phyloP scores from a whole-genome alignment of 148 eudicot genomes.

The Cornus kousa region DNA sequence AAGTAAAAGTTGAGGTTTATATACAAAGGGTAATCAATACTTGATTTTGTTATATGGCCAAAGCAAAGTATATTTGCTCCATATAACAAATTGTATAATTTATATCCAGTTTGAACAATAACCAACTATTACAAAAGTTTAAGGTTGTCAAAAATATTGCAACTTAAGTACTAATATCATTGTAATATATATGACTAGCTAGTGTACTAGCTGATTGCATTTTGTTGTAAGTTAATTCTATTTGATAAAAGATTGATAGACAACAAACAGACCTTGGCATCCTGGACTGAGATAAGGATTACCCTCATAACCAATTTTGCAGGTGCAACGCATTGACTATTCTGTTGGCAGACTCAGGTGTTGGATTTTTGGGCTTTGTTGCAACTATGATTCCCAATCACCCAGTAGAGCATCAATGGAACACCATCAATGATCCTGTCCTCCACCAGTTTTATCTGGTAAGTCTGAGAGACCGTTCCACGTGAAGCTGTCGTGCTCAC shows the following conservation, averaged over 20 bases:
- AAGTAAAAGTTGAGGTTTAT: no score
- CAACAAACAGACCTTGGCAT: conserved; percentile 12
- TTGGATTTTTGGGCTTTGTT: conserved; percentile 8
- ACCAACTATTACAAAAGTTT: background rate
- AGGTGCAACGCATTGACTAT: conserved; percentile 28
- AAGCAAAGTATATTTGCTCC: no score
- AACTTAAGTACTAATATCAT: no score
- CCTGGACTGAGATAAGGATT: conserved; percentile 30
- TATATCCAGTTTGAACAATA: no score
- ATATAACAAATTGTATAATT: no score
- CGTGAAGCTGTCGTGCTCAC: conserved; percentile 2
- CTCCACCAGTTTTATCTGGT: conserved; percentile 3
- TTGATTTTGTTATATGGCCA: no score
- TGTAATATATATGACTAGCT: no score
- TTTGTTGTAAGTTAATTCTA: background rate
- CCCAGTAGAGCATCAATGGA: conserved; percentile 42
- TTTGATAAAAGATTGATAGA: background rate
- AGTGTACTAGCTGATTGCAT: no score
- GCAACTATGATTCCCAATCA: conserved; percentile 30
- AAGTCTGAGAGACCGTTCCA: conserved; percentile 20
- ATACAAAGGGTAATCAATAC: no score
- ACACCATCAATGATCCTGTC: conserved; percentile 2
- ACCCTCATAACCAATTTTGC: conserved; percentile 22
- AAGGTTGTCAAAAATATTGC: no score
- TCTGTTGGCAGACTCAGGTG: conserved; percentile 18